Evolutionary conservation across 2,329 filamentous ascomycete genomes (phyloP).

Genomic region (Diaporthe vexans): DNA sequence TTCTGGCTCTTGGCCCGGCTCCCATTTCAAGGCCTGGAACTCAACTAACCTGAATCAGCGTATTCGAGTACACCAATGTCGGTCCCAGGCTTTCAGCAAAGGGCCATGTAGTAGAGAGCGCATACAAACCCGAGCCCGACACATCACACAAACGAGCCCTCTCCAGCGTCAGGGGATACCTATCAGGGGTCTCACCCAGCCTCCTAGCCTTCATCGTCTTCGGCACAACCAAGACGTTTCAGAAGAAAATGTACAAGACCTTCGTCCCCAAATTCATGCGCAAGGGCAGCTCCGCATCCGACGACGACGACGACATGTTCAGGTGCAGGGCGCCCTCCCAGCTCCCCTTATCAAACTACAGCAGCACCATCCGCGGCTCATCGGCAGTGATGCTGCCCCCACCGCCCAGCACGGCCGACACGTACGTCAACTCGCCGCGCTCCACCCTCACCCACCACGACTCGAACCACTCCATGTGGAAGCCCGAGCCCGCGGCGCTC

Average conservation of each 20-base stretch:
- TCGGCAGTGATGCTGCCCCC: neutral
- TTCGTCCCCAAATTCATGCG: constrained; percentile 42
- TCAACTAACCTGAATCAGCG: constrained; percentile 7
- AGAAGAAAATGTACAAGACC: constrained; percentile 43
- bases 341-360: constrained; percentile 12
- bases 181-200: constrained; percentile 47
- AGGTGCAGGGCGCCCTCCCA: neutral
- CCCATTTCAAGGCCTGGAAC: neutral
- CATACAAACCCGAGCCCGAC: constrained; percentile 38
- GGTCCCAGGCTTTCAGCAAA: constrained; percentile 26
- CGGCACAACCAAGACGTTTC: constrained; percentile 47
- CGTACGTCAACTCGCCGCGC: neutral
- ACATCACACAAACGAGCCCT: constrained; percentile 32
- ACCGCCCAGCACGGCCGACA: constrained; percentile 19
- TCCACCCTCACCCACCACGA: constrained; percentile 1
- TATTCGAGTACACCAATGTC: constrained; percentile 40
- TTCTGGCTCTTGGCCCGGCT: neutral
- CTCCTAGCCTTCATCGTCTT: constrained; percentile 47
- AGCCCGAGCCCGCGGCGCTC: constrained; percentile 1
- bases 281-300: neutral
- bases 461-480: constrained; percentile 10
- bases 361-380: constrained; percentile 9
- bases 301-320: constrained; percentile 21
- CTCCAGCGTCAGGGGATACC: constrained; percentile 43
- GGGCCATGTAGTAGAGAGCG: constrained; percentile 53